A percentile compares a stretch with the other conserved stretches of the same genome.
phyloP scores from a whole-genome alignment of 2,329 filamentous ascomycete species.

The Diaporthe sp. region DNA sequence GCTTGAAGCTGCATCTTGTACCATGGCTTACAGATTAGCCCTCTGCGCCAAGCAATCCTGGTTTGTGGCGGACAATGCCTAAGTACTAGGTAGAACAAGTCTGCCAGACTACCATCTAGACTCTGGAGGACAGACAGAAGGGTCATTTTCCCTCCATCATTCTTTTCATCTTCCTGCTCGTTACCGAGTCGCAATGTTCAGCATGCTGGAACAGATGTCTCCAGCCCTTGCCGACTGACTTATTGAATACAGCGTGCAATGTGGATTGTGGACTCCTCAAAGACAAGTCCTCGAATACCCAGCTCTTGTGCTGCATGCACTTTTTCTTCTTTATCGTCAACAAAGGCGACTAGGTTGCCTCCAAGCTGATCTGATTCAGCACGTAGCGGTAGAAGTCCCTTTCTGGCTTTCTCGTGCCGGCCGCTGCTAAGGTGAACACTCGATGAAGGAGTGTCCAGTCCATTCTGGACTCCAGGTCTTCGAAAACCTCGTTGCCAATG shows the following conservation, averaged over 20 bases:
- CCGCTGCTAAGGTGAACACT: conserved; percentile 46
- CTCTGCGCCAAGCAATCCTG: not conserved
- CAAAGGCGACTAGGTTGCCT: not conserved
- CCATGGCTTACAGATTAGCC: not conserved
- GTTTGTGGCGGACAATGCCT: not conserved
- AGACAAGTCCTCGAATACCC: conserved; percentile 41
- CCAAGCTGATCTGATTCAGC: conserved; percentile 37
- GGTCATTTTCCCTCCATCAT: not conserved
- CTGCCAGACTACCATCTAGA: not conserved
- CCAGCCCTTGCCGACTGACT: not conserved
- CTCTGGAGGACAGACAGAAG: too few species aligned
- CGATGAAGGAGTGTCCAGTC: conserved; percentile 48
- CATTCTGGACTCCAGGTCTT: conserved; percentile 38
- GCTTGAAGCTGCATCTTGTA: not conserved
- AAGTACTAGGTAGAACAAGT: not conserved
- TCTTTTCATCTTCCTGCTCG: not conserved
- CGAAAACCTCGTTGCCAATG: conserved; percentile 42
- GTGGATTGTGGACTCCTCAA: conserved; percentile 28
- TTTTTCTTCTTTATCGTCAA: conserved; percentile 15
- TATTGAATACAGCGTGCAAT: not conserved
- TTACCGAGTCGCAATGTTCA: not conserved
- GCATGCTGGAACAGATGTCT: not conserved
- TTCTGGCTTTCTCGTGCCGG: conserved; percentile 49
- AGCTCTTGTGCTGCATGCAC: conserved; percentile 32
- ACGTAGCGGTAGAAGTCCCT: conserved; percentile 46